Conservation (phyloP, 352 stramenopile genomes). For the Phytopythium helicoides region DNA sequence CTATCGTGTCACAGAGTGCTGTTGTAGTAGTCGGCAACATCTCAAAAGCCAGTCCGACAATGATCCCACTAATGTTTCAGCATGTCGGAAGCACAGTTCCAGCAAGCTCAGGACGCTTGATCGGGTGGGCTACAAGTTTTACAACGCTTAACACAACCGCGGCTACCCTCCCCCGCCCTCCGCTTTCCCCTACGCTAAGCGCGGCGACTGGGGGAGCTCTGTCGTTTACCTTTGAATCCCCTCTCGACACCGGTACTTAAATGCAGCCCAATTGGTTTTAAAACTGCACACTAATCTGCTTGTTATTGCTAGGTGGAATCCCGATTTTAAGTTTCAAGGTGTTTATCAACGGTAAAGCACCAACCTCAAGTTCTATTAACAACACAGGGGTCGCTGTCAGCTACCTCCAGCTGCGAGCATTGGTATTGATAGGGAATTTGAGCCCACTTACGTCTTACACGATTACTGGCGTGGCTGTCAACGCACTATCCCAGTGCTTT, state of each 20-base stretch:
- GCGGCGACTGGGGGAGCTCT: constrained; percentile 46
- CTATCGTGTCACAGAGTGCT: constrained; percentile 14
- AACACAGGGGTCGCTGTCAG: constrained; percentile 9
- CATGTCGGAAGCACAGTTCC: constrained; percentile 24
- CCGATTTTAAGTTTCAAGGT: constrained; percentile 43
- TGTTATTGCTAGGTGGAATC: constrained; percentile 45
- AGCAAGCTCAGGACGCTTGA: constrained; percentile 15
- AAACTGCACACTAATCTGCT: no score
- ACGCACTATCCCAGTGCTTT: constrained; percentile 43
- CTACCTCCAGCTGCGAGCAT: constrained; percentile 20
- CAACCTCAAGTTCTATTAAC: constrained; percentile 15
- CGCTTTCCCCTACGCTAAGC: constrained; percentile 25
- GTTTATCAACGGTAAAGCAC: constrained; percentile 24
- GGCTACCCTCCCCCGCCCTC: constrained; percentile 26
- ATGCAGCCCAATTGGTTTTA: no score
- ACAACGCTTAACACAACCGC: constrained; percentile 29
- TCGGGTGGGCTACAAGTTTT: constrained; percentile 30
- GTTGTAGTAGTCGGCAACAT: constrained; percentile 40
- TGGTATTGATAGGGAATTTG: constrained; percentile 30
- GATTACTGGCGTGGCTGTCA: constrained; percentile 32
- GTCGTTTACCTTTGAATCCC: constrained; percentile 20
- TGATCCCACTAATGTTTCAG: constrained; percentile 24
- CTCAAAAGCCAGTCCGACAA: constrained; percentile 21
- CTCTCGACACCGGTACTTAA: constrained; percentile 44
- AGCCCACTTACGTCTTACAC: constrained; percentile 24